Percentiles rank a stretch among this genome's conserved stretches.
These are phyloP conservation scores for Zalaria sp. DNA, from an alignment of 2,329 filamentous ascomycete species.

Conservation along the genomic window DNA sequence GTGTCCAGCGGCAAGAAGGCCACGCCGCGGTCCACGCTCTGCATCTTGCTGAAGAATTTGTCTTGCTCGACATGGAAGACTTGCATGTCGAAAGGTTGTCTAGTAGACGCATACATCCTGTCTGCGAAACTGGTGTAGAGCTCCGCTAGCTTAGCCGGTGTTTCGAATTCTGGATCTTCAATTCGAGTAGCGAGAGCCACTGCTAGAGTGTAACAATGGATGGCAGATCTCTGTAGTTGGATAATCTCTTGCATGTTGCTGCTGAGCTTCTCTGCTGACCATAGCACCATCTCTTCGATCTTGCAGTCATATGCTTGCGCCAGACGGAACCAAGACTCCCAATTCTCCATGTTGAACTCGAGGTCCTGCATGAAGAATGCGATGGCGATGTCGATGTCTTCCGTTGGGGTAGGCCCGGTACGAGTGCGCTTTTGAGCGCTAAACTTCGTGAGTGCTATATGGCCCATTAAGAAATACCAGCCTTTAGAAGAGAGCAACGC, in stretches of 20 bases:
- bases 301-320: conserved; percentile 81
- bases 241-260: conserved; percentile 63
- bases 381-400: conserved; percentile 70
- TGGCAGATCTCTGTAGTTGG: conserved; percentile 61
- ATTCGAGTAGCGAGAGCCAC: conserved; percentile 45
- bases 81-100: conserved; percentile 54
- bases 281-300: conserved; percentile 72
- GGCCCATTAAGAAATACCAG: conserved; percentile 86
- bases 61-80: conserved; percentile 50
- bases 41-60: conserved; percentile 44
- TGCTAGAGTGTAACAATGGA: conserved; percentile 65
- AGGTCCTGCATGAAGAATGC: conserved; percentile 70
- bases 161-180: conserved; percentile 40
- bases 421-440: conserved; percentile 56
- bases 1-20: conserved; percentile 43
- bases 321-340: conserved; percentile 84
- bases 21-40: conserved; percentile 42
- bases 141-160: conserved; percentile 44
- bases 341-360: conserved; percentile 66
- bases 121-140: conserved; percentile 56
- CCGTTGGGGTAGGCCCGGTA: conserved; percentile 57
- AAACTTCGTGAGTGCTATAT: conserved; percentile 82
- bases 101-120: conserved; percentile 53
- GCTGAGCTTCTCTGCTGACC: conserved; percentile 86
- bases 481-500: conserved; percentile 60